Conservation (phyloP, 768 basidiomycete species). For the Neoboletus brunneissimus region DNA sequence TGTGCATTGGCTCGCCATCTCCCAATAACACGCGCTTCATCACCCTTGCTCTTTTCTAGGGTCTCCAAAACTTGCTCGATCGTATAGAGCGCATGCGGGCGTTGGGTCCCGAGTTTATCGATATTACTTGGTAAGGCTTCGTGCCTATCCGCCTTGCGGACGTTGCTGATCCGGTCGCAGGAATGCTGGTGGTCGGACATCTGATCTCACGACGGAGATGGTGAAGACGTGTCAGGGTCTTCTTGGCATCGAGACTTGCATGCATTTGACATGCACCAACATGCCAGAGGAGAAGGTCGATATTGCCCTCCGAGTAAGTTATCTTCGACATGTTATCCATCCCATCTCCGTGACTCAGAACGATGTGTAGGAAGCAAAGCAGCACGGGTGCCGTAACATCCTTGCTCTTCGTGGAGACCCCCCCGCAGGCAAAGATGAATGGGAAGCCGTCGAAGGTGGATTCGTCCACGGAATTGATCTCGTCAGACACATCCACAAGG, state of each 20-base stretch:
- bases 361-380: constrained; percentile 75
- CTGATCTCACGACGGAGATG: constrained; percentile 89
- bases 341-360: constrained; percentile 2
- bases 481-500: constrained; percentile 77
- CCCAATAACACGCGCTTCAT: neutral
- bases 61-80: constrained; percentile 90
- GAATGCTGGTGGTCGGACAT: constrained; percentile 96
- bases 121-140: constrained; percentile 81
- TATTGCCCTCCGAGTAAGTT: constrained; percentile 76
- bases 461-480: constrained; percentile 92
- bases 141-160: neutral
- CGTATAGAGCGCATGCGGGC: constrained; percentile 98
- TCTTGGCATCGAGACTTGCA: constrained; percentile 95
- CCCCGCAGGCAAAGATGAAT: constrained; percentile 81
- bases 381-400: constrained; percentile 86
- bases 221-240: constrained; percentile 91
- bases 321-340: constrained; percentile 1
- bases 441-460: constrained; percentile 90
- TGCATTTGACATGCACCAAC: constrained; percentile 98
- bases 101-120: constrained; percentile 95
- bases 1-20: constrained; percentile 30
- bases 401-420: constrained; percentile 94
- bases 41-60: constrained; percentile 1
- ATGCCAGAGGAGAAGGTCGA: constrained; percentile 98
- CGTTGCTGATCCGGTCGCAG: constrained; percentile 38